A percentile compares a stretch with the other conserved stretches of the same genome.
Evolutionary conservation across 495 filamentous ascomycete species (phyloP).

Genomic region (Cercophora sp.): DNA sequence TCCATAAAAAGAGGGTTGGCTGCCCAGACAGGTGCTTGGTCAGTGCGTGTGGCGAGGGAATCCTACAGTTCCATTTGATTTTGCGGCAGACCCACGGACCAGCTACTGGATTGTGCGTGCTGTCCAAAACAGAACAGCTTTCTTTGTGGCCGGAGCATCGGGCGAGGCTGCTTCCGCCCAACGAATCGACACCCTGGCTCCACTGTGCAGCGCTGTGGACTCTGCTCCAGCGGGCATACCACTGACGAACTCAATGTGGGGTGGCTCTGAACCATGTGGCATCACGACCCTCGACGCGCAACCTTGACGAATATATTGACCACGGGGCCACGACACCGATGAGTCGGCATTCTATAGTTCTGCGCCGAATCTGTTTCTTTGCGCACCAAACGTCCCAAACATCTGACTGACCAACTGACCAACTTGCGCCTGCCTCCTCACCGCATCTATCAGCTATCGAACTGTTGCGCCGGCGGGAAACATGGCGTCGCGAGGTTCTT

Average conservation of each 20-base stretch:
- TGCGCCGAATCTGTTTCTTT: no score
- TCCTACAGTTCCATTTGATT: no score
- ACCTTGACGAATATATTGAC: neutral
- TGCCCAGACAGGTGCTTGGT: slow-evolving; percentile 11
- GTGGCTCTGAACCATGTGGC: neutral
- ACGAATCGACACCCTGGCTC: neutral
- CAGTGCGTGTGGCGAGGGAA: slow-evolving; percentile 16
- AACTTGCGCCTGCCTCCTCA: no score
- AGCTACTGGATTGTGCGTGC: no score
- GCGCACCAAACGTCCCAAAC: no score
- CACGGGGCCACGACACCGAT: neutral
- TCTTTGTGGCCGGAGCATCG: slow-evolving; percentile 7
- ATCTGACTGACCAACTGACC: no score
- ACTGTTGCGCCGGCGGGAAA: neutral
- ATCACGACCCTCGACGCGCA: neutral
- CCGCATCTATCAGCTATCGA: neutral
- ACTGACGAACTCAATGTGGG: neutral
- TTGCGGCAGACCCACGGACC: no score
- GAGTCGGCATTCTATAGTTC: no score
- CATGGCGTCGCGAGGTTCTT: slow-evolving; percentile 58
- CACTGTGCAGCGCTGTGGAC: neutral
- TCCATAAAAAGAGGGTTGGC: slow-evolving; percentile 25
- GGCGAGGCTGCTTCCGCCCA: neutral
- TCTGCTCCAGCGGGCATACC: neutral
- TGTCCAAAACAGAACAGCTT: neutral